Evolutionary conservation across 2,329 filamentous ascomycete genomes (phyloP).

Genomic region (Pezicula radicicola): DNA sequence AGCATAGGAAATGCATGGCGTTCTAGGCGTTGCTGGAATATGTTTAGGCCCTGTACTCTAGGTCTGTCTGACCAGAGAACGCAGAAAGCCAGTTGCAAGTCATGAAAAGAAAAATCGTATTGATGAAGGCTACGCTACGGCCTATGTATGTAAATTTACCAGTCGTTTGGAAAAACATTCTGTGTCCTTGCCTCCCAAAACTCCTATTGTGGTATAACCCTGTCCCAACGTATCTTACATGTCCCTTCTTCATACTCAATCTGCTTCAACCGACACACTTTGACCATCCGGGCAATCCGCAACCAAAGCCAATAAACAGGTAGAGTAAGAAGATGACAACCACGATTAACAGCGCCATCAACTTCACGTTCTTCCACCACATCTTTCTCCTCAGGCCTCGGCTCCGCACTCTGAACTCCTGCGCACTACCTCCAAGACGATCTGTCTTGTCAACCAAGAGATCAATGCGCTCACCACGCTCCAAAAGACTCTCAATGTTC

Average conservation of each 20-base stretch:
- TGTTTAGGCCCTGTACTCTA: neutral
- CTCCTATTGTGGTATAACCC: constrained; percentile 7
- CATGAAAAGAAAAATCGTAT: neutral
- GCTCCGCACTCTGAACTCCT: constrained; percentile 87
- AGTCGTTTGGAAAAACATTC: neutral
- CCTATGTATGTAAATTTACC: neutral
- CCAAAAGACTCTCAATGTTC: constrained; percentile 87
- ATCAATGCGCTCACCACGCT: constrained; percentile 91
- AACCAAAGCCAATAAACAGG: constrained; percentile 69
- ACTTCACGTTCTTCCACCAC: constrained; percentile 99
- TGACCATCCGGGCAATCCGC: constrained; percentile 57
- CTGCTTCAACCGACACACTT: constrained; percentile 24
- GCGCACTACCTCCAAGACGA: constrained; percentile 78
- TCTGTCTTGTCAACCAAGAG: constrained; percentile 96
- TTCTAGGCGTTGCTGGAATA: neutral
- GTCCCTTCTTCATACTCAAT: neutral
- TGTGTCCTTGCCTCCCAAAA: neutral
- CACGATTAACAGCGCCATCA: constrained; percentile 77
- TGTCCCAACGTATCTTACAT: constrained; percentile 2
- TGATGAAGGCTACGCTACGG: neutral
- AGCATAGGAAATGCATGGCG: neutral
- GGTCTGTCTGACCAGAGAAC: neutral
- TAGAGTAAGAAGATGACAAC: constrained; percentile 72
- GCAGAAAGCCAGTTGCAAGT: no score
- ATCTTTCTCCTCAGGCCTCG: constrained; percentile 84